Evolutionary conservation across 768 basidiomycete genomes (phyloP).

Genomic region (Pisolithus orientalis): DNA sequence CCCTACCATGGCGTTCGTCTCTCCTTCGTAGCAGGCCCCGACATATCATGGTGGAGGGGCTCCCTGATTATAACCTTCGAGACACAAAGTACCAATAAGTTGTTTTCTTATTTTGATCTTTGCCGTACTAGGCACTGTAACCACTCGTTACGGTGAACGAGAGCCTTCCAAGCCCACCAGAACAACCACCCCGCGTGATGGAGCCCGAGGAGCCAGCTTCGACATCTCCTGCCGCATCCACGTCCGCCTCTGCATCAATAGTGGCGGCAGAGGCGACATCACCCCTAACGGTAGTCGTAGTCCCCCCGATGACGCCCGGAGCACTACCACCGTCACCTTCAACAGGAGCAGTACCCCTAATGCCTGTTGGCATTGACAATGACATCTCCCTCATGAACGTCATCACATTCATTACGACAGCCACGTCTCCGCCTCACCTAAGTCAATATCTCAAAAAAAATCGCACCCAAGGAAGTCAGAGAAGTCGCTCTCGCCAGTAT

Average conservation of each 20-base stretch:
- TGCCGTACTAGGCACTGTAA: too few species aligned
- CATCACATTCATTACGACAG: conserved; percentile 40
- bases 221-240: conserved; percentile 1
- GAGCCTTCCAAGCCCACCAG: conserved; percentile 18
- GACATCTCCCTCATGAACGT: conserved; percentile 33
- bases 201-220: conserved; percentile 12
- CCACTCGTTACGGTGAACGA: conserved; percentile 17
- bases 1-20: too few species aligned
- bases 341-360: not conserved
- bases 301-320: too few species aligned
- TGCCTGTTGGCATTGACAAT: conserved; percentile 3
- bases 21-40: too few species aligned
- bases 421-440: conserved; percentile 31
- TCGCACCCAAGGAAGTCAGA: conserved; percentile 50
- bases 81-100: too few species aligned
- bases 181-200: conserved; percentile 10
- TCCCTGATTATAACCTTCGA: too few species aligned
- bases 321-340: not conserved
- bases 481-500: conserved; percentile 51
- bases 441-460: conserved; percentile 40
- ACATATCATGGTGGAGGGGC: too few species aligned
- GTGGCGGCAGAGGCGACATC: not conserved
- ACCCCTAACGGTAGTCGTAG: too few species aligned
- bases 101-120: too few species aligned
- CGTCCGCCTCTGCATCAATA: not conserved